A percentile compares a stretch with the other conserved stretches of the same genome.
phyloP scores from a whole-genome alignment of 2,329 filamentous ascomycete genomes.

The Aspergillus oerlinghausenensis region DNA sequence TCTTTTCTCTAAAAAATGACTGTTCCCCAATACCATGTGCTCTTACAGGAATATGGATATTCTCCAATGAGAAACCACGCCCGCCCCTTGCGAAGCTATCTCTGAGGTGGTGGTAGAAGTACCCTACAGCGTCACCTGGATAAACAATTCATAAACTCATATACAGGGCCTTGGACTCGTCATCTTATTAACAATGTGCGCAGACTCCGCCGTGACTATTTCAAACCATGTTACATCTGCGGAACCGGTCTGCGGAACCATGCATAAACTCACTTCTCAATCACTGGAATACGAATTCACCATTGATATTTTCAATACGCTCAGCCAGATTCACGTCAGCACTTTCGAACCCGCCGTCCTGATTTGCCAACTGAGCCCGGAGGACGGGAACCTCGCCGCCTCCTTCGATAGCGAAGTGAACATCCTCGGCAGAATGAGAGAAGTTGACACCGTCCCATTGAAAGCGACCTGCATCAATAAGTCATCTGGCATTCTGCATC shows the following conservation, averaged over 20 bases:
- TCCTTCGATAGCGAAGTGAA: slow-evolving; percentile 14
- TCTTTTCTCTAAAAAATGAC: background rate
- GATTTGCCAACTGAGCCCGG: slow-evolving; percentile 7
- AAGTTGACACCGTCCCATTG: slow-evolving; percentile 14
- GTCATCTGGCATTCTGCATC: background rate
- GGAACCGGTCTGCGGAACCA: background rate
- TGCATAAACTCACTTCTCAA: background rate
- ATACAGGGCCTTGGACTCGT: background rate
- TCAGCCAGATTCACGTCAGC: slow-evolving; percentile 17
- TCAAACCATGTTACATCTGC: background rate
- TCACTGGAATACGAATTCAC: slow-evolving; percentile 1
- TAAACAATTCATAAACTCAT: background rate
- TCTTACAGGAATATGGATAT: background rate
- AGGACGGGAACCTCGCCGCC: slow-evolving; percentile 14
- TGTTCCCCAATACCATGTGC: background rate
- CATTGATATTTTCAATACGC: slow-evolving; percentile 7
- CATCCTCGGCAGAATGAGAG: slow-evolving; percentile 6
- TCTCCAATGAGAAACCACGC: background rate
- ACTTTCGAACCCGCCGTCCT: background rate
- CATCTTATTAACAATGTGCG: background rate
- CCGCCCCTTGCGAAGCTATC: background rate
- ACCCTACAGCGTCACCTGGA: background rate
- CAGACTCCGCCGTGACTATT: background rate
- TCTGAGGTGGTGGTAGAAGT: background rate
- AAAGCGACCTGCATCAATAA: slow-evolving; percentile 10